Percentiles rank a stretch among this genome's conserved stretches.
phyloP scores from a whole-genome alignment of 2,329 filamentous ascomycete species.

The Phyllosticta ampelicida region DNA sequence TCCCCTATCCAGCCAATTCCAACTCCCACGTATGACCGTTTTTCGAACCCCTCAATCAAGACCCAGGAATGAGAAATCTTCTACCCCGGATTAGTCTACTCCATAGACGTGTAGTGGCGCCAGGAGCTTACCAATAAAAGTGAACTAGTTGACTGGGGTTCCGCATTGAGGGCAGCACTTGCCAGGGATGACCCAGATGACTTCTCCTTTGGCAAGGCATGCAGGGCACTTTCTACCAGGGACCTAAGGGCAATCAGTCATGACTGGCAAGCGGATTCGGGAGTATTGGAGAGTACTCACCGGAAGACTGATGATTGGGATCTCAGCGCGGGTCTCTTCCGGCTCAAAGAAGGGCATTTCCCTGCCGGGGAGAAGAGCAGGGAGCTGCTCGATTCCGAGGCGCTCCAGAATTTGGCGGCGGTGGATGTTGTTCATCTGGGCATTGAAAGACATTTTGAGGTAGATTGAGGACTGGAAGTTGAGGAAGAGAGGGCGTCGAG shows the following conservation, averaged over 20 bases:
- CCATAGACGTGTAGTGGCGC: neutral
- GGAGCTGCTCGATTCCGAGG: slow-evolving; percentile 11
- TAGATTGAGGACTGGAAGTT: neutral
- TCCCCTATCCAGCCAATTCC: neutral
- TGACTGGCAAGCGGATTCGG: neutral
- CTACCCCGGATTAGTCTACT: neutral
- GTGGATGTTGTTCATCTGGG: slow-evolving; percentile 8
- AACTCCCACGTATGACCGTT: neutral
- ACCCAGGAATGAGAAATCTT: neutral
- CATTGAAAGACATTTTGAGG: slow-evolving; percentile 11
- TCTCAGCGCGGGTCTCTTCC: slow-evolving; percentile 12
- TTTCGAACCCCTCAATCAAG: neutral
- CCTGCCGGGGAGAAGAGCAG: slow-evolving; percentile 5
- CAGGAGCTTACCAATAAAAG: neutral
- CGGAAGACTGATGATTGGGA: slow-evolving; percentile 25
- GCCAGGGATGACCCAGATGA: slow-evolving; percentile 31
- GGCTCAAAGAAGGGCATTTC: slow-evolving; percentile 2
- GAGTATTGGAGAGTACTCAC: slow-evolving; percentile 14
- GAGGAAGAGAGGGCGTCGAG: neutral
- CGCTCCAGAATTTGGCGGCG: slow-evolving; percentile 10
- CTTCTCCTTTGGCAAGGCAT: slow-evolving; percentile 29
- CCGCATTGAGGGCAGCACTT: slow-evolving; percentile 30
- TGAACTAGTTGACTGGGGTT: slow-evolving; percentile 26
- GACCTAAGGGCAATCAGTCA: slow-evolving; percentile 18
- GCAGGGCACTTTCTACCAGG: slow-evolving; percentile 29